Evolutionary conservation across 371 early-diverging fungal genomes (phyloP).

Genomic region (Rhizopus microsporus): DNA sequence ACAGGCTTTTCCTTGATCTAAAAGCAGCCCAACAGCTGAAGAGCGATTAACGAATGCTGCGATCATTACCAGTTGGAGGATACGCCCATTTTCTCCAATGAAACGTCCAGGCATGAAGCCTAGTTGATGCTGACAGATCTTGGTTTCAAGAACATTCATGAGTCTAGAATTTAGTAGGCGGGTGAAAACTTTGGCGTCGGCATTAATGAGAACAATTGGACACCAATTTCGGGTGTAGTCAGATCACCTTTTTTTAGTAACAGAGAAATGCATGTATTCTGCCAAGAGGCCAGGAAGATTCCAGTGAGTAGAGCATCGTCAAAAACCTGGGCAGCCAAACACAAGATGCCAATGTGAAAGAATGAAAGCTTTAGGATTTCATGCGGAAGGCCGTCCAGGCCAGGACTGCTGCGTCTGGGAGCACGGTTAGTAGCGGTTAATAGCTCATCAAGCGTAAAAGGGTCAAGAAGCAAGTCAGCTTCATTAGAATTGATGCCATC

Average conservation of each 20-base stretch:
- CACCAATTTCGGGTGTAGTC: constrained; percentile 21
- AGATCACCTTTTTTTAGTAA: constrained; percentile 29
- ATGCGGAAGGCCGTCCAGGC: constrained; percentile 30
- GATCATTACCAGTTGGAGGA: no score
- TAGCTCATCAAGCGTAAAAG: no score
- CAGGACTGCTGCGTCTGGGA: no score
- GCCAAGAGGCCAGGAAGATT: constrained; percentile 20
- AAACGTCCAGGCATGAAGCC: no score
- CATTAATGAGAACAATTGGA: constrained; percentile 30
- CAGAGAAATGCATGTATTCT: constrained; percentile 18
- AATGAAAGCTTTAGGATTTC: constrained; percentile 16
- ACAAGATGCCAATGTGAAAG: neutral
- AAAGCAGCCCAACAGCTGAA: constrained; percentile 12
- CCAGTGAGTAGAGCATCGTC: constrained; percentile 10
- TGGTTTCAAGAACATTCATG: neutral
- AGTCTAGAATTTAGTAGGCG: constrained; percentile 15
- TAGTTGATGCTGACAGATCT: no score
- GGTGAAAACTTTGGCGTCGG: constrained; percentile 31
- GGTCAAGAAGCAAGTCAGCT: no score
- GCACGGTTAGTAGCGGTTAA: no score
- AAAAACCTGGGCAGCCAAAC: neutral
- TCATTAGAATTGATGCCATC: no score
- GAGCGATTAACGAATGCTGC: no score
- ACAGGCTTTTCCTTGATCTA: constrained; percentile 24
- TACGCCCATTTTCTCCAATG: no score